phyloP scores from a whole-genome alignment of 164 flowering plant species.

The Warburgia ugandensis region DNA sequence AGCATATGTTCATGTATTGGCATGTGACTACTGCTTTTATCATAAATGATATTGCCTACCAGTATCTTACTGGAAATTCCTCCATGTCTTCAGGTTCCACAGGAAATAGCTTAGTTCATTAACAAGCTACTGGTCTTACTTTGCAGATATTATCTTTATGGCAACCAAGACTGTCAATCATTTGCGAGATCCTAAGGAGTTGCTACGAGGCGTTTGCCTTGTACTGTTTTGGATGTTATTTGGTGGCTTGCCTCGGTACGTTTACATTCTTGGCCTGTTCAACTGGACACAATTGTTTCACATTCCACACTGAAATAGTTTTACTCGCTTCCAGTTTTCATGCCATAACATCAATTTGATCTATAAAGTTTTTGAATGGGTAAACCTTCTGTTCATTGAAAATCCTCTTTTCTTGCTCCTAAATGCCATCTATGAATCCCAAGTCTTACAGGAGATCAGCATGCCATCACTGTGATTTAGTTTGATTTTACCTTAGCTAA shows the following conservation, averaged over 20 bases:
- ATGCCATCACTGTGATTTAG: neutral
- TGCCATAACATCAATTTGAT: too few species aligned
- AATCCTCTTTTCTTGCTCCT: too few species aligned
- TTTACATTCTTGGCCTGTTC: neutral
- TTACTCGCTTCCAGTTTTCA: neutral
- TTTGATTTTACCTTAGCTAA: neutral
- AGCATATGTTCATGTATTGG: too few species aligned
- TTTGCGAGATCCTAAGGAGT: conserved; percentile 68
- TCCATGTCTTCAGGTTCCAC: neutral
- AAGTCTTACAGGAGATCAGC: too few species aligned
- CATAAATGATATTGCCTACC: too few species aligned
- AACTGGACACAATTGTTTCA: neutral
- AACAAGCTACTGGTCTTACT: neutral
- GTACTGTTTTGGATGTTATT: conserved; percentile 79
- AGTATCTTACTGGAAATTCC: too few species aligned
- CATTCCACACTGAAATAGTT: neutral
- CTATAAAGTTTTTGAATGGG: too few species aligned
- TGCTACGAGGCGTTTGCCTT: conserved; percentile 92
- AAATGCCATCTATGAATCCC: too few species aligned
- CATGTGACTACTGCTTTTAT: too few species aligned
- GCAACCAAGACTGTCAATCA: conserved; percentile 51
- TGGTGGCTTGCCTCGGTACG: conserved; percentile 88
- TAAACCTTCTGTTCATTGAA: too few species aligned
- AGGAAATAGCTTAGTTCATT: neutral
- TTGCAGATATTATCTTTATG: conserved; percentile 63